Conservation (phyloP, 352 stramenopile species). For the Plasmopara halstedii region DNA sequence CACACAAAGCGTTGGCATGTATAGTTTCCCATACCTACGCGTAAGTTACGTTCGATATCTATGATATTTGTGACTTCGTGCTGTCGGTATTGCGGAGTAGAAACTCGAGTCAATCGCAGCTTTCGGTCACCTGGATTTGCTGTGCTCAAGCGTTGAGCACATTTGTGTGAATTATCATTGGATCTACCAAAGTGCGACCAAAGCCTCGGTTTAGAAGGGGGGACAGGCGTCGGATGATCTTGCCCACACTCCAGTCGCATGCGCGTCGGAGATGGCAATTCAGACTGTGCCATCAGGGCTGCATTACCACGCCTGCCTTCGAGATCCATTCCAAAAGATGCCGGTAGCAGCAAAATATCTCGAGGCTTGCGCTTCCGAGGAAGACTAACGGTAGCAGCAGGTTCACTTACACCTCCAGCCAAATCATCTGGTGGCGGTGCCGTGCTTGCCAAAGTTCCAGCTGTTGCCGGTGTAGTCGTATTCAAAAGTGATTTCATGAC, state of each 20-base stretch:
- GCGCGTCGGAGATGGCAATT: constrained; percentile 47
- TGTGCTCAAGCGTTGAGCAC: not conserved
- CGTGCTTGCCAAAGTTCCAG: constrained; percentile 13
- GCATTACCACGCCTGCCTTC: constrained; percentile 37
- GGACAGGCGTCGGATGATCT: constrained; percentile 14
- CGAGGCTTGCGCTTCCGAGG: constrained; percentile 38
- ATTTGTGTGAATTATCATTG: not conserved
- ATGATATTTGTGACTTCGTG: constrained; percentile 82
- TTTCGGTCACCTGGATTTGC: constrained; percentile 1
- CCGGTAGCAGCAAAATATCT: constrained; percentile 55
- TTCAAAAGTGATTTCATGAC: constrained; percentile 18
- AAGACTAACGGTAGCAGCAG: constrained; percentile 1
- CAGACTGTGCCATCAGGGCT: constrained; percentile 22
- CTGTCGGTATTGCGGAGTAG: constrained; percentile 40
- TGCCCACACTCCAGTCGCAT: constrained; percentile 21
- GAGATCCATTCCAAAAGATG: constrained; percentile 49
- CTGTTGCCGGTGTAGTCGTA: constrained; percentile 15
- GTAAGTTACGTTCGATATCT: constrained; percentile 68
- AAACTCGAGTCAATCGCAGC: constrained; percentile 1
- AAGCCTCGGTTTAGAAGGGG: not conserved
- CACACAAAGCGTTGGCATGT: constrained; percentile 76
- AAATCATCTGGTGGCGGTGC: constrained; percentile 8
- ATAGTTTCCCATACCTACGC: constrained; percentile 75
- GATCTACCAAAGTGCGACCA: constrained; percentile 1
- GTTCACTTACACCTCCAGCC: constrained; percentile 1